These are phyloP conservation scores for Thelonectria olida DNA, from an alignment of 2,329 filamentous ascomycete species.

Conservation along the genomic window DNA sequence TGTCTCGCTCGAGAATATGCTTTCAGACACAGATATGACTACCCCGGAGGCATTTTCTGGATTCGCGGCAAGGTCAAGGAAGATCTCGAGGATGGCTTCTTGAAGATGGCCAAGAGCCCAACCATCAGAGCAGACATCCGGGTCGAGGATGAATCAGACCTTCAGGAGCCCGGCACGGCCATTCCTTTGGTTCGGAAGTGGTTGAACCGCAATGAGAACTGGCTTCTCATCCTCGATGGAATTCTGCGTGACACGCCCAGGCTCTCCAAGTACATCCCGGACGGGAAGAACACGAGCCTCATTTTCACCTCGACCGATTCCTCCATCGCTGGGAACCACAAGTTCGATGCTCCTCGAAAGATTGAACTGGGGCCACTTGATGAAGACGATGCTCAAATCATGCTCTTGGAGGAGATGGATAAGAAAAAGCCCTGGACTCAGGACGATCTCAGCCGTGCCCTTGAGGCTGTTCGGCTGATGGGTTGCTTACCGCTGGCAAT, in stretches of 20 bases:
- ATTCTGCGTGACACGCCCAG: constrained; percentile 32
- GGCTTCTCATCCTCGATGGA: constrained; percentile 38
- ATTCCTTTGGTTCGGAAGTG: constrained; percentile 33
- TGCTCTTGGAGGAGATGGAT: constrained; percentile 37
- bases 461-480: constrained; percentile 30
- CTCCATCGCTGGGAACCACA: constrained; percentile 34
- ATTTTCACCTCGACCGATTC: constrained; percentile 38
- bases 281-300: constrained; percentile 34
- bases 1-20: constrained; percentile 37
- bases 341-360: constrained; percentile 36
- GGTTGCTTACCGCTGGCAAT: constrained; percentile 33
- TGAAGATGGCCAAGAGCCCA: constrained; percentile 33
- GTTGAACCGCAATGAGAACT: constrained; percentile 33
- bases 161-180: constrained; percentile 25
- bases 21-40: constrained; percentile 32
- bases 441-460: constrained; percentile 32
- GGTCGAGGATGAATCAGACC: constrained; percentile 23
- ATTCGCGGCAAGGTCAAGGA: constrained; percentile 35
- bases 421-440: constrained; percentile 34
- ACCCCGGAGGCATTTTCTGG: constrained; percentile 37
- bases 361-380: constrained; percentile 30
- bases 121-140: constrained; percentile 23
- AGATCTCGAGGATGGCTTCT: constrained; percentile 38
- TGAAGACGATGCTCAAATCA: constrained; percentile 27
- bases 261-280: constrained; percentile 30